Evolutionary conservation across 352 stramenopile genomes (phyloP).

Genomic region (Heterotrichella gracilis): DNA sequence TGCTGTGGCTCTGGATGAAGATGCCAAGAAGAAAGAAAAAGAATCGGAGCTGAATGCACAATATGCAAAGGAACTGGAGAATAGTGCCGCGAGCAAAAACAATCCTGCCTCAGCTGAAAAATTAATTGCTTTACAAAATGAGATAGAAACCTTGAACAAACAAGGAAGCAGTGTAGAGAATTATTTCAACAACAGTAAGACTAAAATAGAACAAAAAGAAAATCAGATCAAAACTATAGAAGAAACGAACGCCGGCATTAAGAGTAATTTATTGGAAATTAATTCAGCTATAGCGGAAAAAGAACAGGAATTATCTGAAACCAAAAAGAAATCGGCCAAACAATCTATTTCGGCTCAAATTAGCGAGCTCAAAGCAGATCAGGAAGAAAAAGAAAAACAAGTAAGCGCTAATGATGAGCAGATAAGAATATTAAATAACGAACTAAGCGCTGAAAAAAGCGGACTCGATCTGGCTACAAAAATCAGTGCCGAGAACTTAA

Average conservation of each 20-base stretch:
- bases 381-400: not conserved
- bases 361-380: not conserved
- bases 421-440: constrained; percentile 8
- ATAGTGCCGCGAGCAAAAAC: not conserved
- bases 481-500: not conserved
- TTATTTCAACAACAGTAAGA: not conserved
- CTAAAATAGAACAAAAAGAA: not conserved
- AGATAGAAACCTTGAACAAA: not conserved
- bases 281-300: not conserved
- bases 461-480: not conserved
- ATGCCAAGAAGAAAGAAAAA: not conserved
- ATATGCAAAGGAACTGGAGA: not conserved
- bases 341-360: not conserved
- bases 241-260: not conserved
- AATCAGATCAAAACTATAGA: not conserved
- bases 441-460: not conserved
- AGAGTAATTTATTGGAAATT: not conserved
- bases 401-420: not conserved
- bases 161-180: not conserved
- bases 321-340: not conserved
- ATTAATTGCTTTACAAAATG: not conserved
- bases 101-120: not conserved
- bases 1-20: not conserved
- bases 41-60: not conserved
- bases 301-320: not conserved